These are phyloP conservation scores for Phenoliferia sp. DNA, from an alignment of 1,284 basidiomycete species.

Conservation along the genomic window DNA sequence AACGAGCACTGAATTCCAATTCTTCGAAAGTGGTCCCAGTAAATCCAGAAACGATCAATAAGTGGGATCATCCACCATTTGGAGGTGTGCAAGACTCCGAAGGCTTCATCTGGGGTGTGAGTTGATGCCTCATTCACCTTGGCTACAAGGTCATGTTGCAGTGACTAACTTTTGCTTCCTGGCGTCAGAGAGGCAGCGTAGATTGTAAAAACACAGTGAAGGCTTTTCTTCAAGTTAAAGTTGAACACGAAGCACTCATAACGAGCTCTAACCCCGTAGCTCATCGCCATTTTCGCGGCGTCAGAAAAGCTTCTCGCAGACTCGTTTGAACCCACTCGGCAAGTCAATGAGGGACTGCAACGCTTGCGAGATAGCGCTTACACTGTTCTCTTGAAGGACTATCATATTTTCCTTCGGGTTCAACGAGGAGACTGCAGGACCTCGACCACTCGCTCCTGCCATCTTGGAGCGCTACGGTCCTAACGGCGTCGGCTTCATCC, in stretches of 20 bases:
- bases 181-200: conserved; percentile 40
- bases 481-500: conserved; percentile 57
- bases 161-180: conserved; percentile 32
- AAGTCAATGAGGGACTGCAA: background rate
- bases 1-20: background rate
- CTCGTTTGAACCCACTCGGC: conserved; percentile 45
- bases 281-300: conserved; percentile 48
- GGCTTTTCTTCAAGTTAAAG: background rate
- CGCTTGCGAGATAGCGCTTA: background rate
- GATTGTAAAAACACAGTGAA: conserved; percentile 46
- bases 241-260: background rate
- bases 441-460: conserved; percentile 50
- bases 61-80: conserved; percentile 52
- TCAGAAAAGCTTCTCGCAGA: conserved; percentile 49
- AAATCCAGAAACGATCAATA: conserved; percentile 45
- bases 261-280: conserved; percentile 3
- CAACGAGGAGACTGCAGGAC: conserved; percentile 61
- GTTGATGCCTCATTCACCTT: background rate
- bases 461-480: conserved; percentile 56
- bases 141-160: background rate
- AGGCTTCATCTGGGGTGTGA: conserved; percentile 50
- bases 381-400: background rate
- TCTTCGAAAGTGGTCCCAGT: conserved; percentile 48
- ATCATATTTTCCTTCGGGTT: conserved; percentile 47
- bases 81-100: conserved; percentile 46